Evolutionary conservation across 805 yeast species (phyloP).

Genomic region (Schizosaccharomyces japonicus): DNA sequence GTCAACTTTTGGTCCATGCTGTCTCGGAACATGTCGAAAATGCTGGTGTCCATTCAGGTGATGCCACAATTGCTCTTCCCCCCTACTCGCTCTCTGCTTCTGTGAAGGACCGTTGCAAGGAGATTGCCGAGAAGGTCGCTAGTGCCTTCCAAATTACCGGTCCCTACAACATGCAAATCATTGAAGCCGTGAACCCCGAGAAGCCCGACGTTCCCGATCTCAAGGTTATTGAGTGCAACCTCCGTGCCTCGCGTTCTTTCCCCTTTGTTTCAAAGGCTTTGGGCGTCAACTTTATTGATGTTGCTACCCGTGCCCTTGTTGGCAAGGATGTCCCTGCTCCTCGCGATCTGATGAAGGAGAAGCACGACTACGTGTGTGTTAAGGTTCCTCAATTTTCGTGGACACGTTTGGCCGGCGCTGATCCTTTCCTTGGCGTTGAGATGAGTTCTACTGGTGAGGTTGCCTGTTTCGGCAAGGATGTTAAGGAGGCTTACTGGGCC

Average conservation of each 20-base stretch:
- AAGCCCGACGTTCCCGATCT: constrained; percentile 32
- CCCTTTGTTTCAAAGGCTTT: constrained; percentile 95
- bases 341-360: constrained; percentile 32
- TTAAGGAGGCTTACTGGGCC: constrained; percentile 97
- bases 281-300: constrained; percentile 85
- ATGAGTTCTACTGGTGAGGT: constrained; percentile 99
- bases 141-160: constrained; percentile 87
- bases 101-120: constrained; percentile 62
- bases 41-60: constrained; percentile 99
- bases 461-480: constrained; percentile 87
- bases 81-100: constrained; percentile 87
- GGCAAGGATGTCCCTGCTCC: constrained; percentile 74
- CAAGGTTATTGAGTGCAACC: constrained; percentile 95
- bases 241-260: constrained; percentile 97
- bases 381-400: constrained; percentile 96
- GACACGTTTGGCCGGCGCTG: constrained; percentile 92
- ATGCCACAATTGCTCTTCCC: constrained; percentile 89
- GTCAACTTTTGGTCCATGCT: constrained; percentile 86
- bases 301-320: constrained; percentile 89
- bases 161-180: constrained; percentile 90
- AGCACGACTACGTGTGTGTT: constrained; percentile 73
- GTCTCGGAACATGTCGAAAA: constrained; percentile 96
- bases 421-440: constrained; percentile 92
- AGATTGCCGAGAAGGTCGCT: constrained; percentile 86
- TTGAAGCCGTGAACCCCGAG: constrained; percentile 65